Conservation (phyloP, 148 eudicot genomes). For the Fagopyrum tataricum region DNA sequence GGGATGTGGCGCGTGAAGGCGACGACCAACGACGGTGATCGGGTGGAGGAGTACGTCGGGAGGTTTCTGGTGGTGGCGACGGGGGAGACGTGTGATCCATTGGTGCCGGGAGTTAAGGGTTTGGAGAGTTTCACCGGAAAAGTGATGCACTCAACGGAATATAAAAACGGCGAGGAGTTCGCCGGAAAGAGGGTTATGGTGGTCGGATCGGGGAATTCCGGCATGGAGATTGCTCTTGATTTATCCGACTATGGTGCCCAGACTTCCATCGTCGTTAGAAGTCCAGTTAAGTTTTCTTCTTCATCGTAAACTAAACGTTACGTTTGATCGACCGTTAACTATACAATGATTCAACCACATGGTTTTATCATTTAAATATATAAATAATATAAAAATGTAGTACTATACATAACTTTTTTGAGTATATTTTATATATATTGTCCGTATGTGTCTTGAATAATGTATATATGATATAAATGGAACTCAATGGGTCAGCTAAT, state of each 20-base stretch:
- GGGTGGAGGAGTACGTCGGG: constrained; percentile 42
- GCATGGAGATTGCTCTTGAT: constrained; percentile 78
- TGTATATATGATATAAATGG: too few relatives aligned
- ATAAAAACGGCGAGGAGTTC: constrained; percentile 44
- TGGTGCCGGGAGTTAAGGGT: constrained; percentile 51
- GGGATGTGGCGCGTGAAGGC: constrained; percentile 41
- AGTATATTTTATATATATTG: too few relatives aligned
- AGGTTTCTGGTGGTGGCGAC: constrained; percentile 73
- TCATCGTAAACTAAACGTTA: constrained; percentile 6
- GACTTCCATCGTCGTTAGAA: constrained; percentile 59
- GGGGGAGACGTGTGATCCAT: constrained; percentile 57
- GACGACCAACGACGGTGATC: constrained; percentile 8
- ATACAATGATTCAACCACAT: too few relatives aligned
- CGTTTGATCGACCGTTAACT: too few relatives aligned
- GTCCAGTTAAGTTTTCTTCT: constrained; percentile 32
- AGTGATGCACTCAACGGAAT: constrained; percentile 56
- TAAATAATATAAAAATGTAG: too few relatives aligned
- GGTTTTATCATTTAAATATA: too few relatives aligned
- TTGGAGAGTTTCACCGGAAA: constrained; percentile 46
- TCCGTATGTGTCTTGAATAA: too few relatives aligned
- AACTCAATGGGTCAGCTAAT: too few relatives aligned
- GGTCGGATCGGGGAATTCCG: constrained; percentile 86
- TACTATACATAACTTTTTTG: too few relatives aligned
- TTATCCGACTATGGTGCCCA: constrained; percentile 43
- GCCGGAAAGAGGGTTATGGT: constrained; percentile 47